A percentile compares a stretch with the other conserved stretches of the same genome.
These are phyloP conservation scores for Arthroderma uncinatum DNA, from an alignment of 2,329 filamentous ascomycete species.

Conservation along the genomic window DNA sequence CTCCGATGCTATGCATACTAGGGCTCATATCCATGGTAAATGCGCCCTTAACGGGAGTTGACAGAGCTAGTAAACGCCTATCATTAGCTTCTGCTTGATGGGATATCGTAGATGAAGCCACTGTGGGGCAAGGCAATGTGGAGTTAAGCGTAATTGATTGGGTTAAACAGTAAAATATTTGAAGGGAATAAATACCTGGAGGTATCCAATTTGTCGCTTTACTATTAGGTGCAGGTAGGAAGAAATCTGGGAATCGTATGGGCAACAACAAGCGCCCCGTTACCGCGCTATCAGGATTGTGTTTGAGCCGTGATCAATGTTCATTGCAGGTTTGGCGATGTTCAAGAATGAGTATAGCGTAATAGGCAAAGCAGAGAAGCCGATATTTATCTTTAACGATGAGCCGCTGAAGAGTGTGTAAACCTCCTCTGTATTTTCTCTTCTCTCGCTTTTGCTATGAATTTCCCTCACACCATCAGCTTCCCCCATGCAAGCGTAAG, in stretches of 20 bases:
- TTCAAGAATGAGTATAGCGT: not conserved
- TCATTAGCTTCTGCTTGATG: not conserved
- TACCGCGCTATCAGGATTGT: not conserved
- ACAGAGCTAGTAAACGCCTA: not conserved
- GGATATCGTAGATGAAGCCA: not conserved
- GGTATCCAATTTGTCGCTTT: not conserved
- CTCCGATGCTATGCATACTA: not conserved
- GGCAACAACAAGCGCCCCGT: not conserved
- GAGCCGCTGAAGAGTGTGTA: not conserved
- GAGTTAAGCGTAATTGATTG: not conserved
- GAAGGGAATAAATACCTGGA: not conserved
- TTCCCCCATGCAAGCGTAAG: not conserved
- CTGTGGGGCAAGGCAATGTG: not conserved
- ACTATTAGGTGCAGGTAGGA: not conserved
- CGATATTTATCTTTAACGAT: not conserved
- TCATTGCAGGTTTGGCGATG: not conserved
- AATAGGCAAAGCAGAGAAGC: not conserved
- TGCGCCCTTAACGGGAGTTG: no score
- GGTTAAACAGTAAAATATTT: not conserved
- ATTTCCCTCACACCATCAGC: slow-evolving; percentile 1
- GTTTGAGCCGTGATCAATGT: not conserved
- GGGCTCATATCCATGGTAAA: not conserved
- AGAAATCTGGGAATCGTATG: not conserved
- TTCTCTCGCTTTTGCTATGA: not conserved
- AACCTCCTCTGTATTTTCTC: not conserved